Evolutionary conservation across 1,139 yeast genomes (phyloP).

Genomic region (Yamadazyma mexicana): DNA sequence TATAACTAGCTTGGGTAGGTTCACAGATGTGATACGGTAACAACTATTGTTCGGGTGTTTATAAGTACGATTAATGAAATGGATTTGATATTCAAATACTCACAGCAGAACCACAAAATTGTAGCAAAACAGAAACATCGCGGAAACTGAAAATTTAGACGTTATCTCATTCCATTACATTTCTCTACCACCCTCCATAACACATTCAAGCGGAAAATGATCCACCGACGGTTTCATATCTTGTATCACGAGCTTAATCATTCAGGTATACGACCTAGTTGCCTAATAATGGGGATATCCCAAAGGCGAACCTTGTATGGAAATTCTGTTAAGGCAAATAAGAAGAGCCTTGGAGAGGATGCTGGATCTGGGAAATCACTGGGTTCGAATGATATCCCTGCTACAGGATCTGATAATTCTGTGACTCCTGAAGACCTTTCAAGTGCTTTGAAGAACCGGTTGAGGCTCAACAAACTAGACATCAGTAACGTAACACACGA

Average conservation of each 20-base stretch:
- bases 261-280: too few species aligned
- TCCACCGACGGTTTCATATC: too few species aligned
- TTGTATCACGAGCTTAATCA: too few species aligned
- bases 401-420: neutral
- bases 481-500: constrained; percentile 7
- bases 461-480: constrained; percentile 10
- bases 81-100: neutral
- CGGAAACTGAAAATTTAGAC: neutral
- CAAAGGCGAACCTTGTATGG: too few species aligned
- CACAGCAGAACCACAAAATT: neutral
- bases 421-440: constrained; percentile 12
- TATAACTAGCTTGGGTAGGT: constrained; percentile 34
- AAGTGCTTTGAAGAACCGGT: constrained; percentile 11
- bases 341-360: neutral
- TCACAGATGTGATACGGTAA: neutral
- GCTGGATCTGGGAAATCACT: too few species aligned
- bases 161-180: neutral
- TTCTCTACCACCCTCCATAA: neutral
- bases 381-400: neutral
- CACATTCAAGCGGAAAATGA: neutral
- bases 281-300: too few species aligned
- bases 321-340: neutral
- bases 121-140: too few species aligned
- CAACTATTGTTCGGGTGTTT: neutral
- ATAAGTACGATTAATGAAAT: neutral